Evolutionary conservation across 306 rosid genomes (phyloP).

Genomic region (Betula pendula): DNA sequence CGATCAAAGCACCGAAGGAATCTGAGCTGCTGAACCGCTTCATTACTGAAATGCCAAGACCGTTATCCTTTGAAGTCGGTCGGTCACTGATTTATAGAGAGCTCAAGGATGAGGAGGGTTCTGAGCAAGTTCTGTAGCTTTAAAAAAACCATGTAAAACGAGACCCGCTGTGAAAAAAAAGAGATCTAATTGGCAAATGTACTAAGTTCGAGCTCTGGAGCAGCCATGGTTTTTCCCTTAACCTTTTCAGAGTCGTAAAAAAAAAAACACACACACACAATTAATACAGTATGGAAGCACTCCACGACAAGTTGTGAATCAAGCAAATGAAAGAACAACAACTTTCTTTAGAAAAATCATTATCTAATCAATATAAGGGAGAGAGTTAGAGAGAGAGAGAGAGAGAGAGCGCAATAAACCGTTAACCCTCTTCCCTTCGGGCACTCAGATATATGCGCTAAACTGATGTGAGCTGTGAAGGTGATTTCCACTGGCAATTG

Average conservation of each 20-base stretch:
- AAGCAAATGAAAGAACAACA: not conserved
- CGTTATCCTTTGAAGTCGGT: conserved; percentile 10
- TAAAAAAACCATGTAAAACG: not conserved
- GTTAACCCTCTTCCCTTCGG: not conserved
- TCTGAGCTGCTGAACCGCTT: conserved; percentile 50
- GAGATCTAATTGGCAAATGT: not conserved
- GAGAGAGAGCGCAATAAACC: not conserved
- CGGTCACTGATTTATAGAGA: conserved; percentile 2
- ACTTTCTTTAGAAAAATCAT: not conserved
- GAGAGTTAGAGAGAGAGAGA: conserved; percentile 1
- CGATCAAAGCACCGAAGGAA: conserved; percentile 37
- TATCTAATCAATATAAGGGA: not conserved
- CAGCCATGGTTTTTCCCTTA: not conserved
- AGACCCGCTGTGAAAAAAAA: not conserved
- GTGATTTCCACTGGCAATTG: too few relatives aligned
- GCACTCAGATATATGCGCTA: not conserved
- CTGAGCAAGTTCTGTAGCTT: not conserved
- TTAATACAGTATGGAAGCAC: not conserved
- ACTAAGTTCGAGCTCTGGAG: not conserved
- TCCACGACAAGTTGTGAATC: too few relatives aligned
- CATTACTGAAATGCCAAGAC: conserved; percentile 34
- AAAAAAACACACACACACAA: too few relatives aligned
- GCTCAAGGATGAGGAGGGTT: not conserved
- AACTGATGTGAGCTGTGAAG: too few relatives aligned
- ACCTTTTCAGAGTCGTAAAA: not conserved